Percentiles rank a stretch among this genome's conserved stretches.
Conservation (phyloP, 345 rosid species). For the Lepidium africanum region DNA sequence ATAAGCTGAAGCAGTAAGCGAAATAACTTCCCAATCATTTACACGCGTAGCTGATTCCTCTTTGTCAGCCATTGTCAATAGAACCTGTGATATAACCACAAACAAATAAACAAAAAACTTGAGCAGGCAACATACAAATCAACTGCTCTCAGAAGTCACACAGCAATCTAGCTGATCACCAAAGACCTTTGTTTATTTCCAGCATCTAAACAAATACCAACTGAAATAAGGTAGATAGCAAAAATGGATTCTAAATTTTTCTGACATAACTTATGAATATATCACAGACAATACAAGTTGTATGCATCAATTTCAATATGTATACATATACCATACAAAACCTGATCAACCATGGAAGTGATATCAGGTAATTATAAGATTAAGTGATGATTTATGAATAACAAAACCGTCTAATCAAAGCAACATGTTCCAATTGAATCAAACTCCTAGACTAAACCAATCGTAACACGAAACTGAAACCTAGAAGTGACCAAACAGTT, state of each 20-base stretch:
- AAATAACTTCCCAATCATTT: slow-evolving; percentile 90
- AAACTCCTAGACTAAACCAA: background rate
- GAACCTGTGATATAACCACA: background rate
- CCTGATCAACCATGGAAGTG: background rate
- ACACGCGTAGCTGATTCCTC: slow-evolving; percentile 40
- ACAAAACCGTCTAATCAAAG: background rate
- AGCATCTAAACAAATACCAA: background rate
- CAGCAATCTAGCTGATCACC: background rate
- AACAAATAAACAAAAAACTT: background rate
- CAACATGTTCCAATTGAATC: background rate
- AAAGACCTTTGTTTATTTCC: background rate
- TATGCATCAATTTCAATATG: background rate
- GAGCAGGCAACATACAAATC: background rate
- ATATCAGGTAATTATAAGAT: background rate
- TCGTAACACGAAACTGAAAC: background rate
- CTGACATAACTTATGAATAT: background rate
- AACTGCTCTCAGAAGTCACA: background rate
- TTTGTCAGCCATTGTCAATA: slow-evolving; percentile 43
- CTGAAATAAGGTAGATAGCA: background rate
- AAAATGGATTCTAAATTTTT: background rate
- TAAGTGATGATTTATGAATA: background rate
- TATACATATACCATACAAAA: background rate
- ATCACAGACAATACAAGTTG: background rate
- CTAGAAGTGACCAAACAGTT: background rate
- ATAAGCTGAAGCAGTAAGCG: slow-evolving; percentile 84